Percentiles rank a stretch among this genome's conserved stretches.
Evolutionary conservation across 805 yeast genomes (phyloP).

Genomic region (Metschnikowia noctiluminum): DNA sequence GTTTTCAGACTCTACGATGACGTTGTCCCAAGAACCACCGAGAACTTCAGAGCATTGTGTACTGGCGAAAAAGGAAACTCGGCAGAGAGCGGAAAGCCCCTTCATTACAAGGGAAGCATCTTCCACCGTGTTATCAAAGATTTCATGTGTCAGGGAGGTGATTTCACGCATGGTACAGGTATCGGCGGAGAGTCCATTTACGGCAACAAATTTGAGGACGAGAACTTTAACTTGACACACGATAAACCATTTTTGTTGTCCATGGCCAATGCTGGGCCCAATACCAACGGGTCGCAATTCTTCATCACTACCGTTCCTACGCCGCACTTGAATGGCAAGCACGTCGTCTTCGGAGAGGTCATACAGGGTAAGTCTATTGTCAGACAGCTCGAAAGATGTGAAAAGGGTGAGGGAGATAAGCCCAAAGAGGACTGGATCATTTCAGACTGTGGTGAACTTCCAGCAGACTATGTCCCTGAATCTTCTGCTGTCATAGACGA

Average conservation of each 20-base stretch:
- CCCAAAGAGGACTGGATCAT: conserved; percentile 72
- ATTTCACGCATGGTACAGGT: conserved; percentile 71
- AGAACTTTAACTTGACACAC: conserved; percentile 74
- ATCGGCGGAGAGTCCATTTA: conserved; percentile 90
- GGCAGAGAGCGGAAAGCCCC: conserved; percentile 58
- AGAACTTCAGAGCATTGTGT: conserved; percentile 83
- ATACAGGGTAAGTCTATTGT: conserved; percentile 76
- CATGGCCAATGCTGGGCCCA: conserved; percentile 98
- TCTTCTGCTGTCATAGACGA: conserved; percentile 54
- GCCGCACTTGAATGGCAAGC: conserved; percentile 91
- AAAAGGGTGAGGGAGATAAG: conserved; percentile 63
- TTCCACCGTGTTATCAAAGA: conserved; percentile 89
- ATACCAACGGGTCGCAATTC: conserved; percentile 97
- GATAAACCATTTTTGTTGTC: conserved; percentile 82
- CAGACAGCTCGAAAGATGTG: conserved; percentile 68
- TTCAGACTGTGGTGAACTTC: conserved; percentile 74
- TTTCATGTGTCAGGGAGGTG: conserved; percentile 96
- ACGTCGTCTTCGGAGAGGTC: conserved; percentile 93
- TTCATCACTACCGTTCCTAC: conserved; percentile 87
- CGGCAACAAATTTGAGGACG: conserved; percentile 86
- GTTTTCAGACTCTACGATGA: conserved; percentile 71
- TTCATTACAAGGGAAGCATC: conserved; percentile 76
- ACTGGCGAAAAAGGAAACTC: conserved; percentile 77
- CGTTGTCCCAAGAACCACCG: conserved; percentile 84
- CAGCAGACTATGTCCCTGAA: conserved; percentile 53